A percentile compares a stretch with the other conserved stretches of the same genome.
These are phyloP conservation scores for Hyparrhenia diplandra DNA, from an alignment of 176 grass and related monocot genomes.

Conservation along the genomic window DNA sequence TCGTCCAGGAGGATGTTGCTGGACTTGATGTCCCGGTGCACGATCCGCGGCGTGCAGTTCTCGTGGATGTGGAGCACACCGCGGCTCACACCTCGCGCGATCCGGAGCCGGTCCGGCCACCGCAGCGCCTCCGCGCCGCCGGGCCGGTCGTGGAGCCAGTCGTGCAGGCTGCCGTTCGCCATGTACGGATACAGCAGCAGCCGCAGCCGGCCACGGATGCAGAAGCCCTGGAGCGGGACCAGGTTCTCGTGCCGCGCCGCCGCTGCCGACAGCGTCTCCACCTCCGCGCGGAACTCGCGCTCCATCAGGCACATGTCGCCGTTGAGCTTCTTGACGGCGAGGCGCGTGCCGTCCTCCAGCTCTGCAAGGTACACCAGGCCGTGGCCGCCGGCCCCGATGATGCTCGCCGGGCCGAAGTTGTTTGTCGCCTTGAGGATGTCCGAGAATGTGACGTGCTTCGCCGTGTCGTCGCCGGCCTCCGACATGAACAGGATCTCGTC, in stretches of 20 bases:
- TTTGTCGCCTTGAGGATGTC: slow-evolving; percentile 50
- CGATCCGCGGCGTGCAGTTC: slow-evolving; percentile 51
- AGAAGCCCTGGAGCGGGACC: slow-evolving; percentile 55
- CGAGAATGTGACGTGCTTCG: slow-evolving; percentile 16
- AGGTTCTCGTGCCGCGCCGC: slow-evolving; percentile 46
- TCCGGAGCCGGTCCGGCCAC: slow-evolving; percentile 38
- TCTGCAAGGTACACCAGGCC: slow-evolving; percentile 52
- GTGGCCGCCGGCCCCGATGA: slow-evolving; percentile 43
- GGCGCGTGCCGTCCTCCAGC: slow-evolving; percentile 28
- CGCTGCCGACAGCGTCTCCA: slow-evolving; percentile 38
- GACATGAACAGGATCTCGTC: slow-evolving; percentile 32
- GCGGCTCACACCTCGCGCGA: slow-evolving; percentile 37
- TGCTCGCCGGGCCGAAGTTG: slow-evolving; percentile 31
- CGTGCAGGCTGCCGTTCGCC: slow-evolving; percentile 54
- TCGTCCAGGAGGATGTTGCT: slow-evolving; percentile 82
- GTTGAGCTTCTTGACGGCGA: slow-evolving; percentile 59
- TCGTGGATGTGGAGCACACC: slow-evolving; percentile 60
- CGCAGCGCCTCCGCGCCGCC: not conserved
- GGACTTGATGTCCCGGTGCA: slow-evolving; percentile 87
- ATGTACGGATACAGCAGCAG: slow-evolving; percentile 64
- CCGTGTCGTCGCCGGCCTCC: not conserved
- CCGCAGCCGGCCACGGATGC: slow-evolving; percentile 33
- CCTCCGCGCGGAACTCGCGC: slow-evolving; percentile 53
- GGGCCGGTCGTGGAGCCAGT: slow-evolving; percentile 36
- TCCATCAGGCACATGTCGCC: slow-evolving; percentile 53